Percentiles rank a stretch among this genome's conserved stretches.
Conservation (phyloP, 164 flowering plant species). For the Vitis rotundifolia region DNA sequence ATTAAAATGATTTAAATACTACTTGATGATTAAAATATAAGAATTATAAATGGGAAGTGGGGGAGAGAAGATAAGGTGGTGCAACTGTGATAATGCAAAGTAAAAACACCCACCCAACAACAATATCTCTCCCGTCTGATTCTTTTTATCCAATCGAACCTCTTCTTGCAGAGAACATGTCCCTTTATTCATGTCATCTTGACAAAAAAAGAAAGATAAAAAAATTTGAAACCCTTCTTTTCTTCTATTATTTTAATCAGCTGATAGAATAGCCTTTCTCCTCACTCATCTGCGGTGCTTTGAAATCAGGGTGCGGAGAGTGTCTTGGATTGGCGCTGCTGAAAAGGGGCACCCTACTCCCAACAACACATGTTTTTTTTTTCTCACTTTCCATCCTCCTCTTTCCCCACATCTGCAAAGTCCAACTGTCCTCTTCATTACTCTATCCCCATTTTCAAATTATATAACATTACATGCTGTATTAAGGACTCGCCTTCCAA, state of each 20-base stretch:
- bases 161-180: constrained; percentile 57
- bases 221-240: too few species aligned
- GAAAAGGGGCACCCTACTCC: constrained; percentile 12
- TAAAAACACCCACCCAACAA: constrained; percentile 39
- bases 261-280: neutral
- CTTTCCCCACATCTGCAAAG: neutral
- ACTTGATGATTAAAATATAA: neutral
- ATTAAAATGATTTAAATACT: neutral
- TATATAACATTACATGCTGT: too few species aligned
- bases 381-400: neutral
- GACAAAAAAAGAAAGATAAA: constrained; percentile 1
- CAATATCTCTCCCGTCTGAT: constrained; percentile 46
- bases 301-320: constrained; percentile 6
- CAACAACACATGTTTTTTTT: constrained; percentile 3
- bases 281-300: constrained; percentile 16
- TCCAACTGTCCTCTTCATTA: constrained; percentile 2
- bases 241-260: neutral
- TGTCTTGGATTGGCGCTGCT: constrained; percentile 26
- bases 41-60: constrained; percentile 25
- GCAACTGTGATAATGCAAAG: constrained; percentile 41
- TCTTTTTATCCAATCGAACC: constrained; percentile 56
- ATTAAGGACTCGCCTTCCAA: too few species aligned
- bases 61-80: constrained; percentile 59
- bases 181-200: constrained; percentile 43
- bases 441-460: too few species aligned